Percentiles rank a stretch among this genome's conserved stretches.
These are phyloP conservation scores for Coriaria nepalensis DNA, from an alignment of 306 rosid genomes.

Conservation along the genomic window DNA sequence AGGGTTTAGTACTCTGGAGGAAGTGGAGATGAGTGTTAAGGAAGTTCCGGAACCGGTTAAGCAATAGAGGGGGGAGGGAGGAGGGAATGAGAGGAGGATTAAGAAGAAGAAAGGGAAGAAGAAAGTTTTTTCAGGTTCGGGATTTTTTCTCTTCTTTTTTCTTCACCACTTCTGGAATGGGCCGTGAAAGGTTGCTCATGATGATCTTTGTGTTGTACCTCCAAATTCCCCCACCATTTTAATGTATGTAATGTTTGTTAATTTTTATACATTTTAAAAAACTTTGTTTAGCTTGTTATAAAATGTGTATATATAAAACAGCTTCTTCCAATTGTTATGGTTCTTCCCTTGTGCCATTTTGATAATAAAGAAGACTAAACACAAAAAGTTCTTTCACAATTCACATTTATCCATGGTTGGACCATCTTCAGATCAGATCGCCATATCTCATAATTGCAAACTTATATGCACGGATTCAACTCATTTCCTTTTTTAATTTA, in stretches of 20 bases:
- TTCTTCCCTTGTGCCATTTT: conserved; percentile 1
- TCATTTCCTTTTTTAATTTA: background rate
- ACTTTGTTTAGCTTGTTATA: conserved; percentile 33
- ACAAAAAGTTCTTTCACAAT: conserved; percentile 7
- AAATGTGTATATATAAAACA: conserved; percentile 83
- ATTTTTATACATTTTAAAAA: conserved; percentile 34
- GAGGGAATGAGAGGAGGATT: background rate
- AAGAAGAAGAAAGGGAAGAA: conserved; percentile 30
- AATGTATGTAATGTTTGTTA: conserved; percentile 76
- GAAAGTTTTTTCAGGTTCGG: conserved; percentile 26
- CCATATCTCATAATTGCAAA: conserved; percentile 22
- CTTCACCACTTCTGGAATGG: conserved; percentile 21
- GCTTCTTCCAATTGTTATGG: conserved; percentile 27
- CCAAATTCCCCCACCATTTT: conserved; percentile 33
- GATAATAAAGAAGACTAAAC: too few species aligned
- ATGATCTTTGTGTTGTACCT: conserved; percentile 11
- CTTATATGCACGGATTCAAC: background rate
- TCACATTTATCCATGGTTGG: conserved; percentile 9
- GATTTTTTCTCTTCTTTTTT: conserved; percentile 28
- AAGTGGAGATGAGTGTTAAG: conserved; percentile 79
- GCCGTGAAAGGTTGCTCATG: background rate
- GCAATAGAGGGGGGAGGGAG: conserved; percentile 19
- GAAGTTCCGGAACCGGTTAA: conserved; percentile 68
- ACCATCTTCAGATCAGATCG: conserved; percentile 15
- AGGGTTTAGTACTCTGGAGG: conserved; percentile 42